Percentiles rank a stretch among this genome's conserved stretches.
Conservation (phyloP, 75 land plant species). For the Isoetes taiwanensis region DNA sequence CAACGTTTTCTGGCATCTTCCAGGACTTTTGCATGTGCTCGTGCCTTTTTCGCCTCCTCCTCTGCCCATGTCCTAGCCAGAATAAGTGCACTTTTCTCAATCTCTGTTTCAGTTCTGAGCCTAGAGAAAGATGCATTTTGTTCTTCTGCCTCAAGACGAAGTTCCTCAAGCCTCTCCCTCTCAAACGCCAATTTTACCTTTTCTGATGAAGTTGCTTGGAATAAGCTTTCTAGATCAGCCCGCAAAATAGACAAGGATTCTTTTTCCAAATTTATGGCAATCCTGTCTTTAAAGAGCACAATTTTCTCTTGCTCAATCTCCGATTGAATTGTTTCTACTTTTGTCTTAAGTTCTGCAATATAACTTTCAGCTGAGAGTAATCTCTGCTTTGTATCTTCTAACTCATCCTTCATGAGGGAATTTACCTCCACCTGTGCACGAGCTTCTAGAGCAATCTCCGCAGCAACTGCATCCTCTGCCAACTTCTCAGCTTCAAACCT, state of each 20-base stretch:
- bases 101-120: conserved; percentile 41
- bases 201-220: conserved; percentile 30
- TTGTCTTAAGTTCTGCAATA: conserved; percentile 29
- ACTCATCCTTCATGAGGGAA: conserved; percentile 38
- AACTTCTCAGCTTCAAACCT: conserved; percentile 63
- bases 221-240: conserved; percentile 42
- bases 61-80: conserved; percentile 89
- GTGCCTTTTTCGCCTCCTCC: conserved; percentile 60
- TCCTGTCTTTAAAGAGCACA: conserved; percentile 40
- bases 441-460: conserved; percentile 50
- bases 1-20: conserved; percentile 59
- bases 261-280: conserved; percentile 55
- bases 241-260: conserved; percentile 30
- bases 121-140: conserved; percentile 32
- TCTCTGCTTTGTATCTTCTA: conserved; percentile 26
- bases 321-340: conserved; percentile 36
- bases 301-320: conserved; percentile 21
- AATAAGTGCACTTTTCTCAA: conserved; percentile 66
- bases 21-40: conserved; percentile 45
- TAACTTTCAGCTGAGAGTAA: conserved; percentile 27
- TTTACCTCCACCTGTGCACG: conserved; percentile 43
- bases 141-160: conserved; percentile 16
- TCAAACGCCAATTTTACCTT: conserved; percentile 24
- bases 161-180: conserved; percentile 23
- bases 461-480: conserved; percentile 40